phyloP scores from a whole-genome alignment of 768 basidiomycete genomes.

The Heimioporus sp. region DNA sequence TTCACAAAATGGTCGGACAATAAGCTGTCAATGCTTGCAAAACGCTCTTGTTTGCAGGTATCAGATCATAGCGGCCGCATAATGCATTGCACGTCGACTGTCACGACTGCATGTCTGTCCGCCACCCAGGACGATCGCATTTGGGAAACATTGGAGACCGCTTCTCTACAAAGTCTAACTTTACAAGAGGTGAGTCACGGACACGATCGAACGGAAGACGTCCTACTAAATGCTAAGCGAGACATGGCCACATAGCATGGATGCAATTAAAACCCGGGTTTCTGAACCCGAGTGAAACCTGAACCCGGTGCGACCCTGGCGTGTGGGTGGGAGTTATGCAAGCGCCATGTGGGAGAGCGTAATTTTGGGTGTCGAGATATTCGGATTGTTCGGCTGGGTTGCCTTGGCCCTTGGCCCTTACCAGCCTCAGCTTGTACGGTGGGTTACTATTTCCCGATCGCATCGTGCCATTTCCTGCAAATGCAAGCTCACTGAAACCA shows the following conservation, averaged over 20 bases:
- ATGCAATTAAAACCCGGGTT: slow-evolving; percentile 10
- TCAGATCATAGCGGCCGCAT: too few relatives aligned
- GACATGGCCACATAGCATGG: slow-evolving; percentile 12
- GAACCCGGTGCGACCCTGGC: slow-evolving; percentile 12
- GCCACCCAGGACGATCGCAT: neutral
- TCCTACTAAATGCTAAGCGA: slow-evolving; percentile 6
- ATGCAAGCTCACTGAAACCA: slow-evolving; percentile 2
- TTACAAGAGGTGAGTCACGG: slow-evolving; percentile 17
- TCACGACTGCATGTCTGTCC: too few relatives aligned
- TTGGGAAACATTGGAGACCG: neutral
- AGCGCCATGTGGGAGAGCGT: slow-evolving; percentile 24
- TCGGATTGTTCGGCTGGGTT: slow-evolving; percentile 9
- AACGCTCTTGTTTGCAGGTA: too few relatives aligned
- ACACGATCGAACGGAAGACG: too few relatives aligned
- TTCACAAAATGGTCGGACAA: too few relatives aligned
- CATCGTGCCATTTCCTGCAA: slow-evolving; percentile 8
- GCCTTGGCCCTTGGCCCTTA: slow-evolving; percentile 15
- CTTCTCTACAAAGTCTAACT: neutral
- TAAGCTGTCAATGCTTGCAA: too few relatives aligned
- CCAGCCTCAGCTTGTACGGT: neutral
- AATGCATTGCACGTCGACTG: too few relatives aligned
- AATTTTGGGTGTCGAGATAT: slow-evolving; percentile 17
- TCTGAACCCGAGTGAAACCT: slow-evolving; percentile 13
- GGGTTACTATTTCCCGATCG: slow-evolving; percentile 18
- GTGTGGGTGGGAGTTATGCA: slow-evolving; percentile 26